These are phyloP conservation scores for Prunus dulcis DNA, from an alignment of 306 rosid genomes.

Conservation along the genomic window DNA sequence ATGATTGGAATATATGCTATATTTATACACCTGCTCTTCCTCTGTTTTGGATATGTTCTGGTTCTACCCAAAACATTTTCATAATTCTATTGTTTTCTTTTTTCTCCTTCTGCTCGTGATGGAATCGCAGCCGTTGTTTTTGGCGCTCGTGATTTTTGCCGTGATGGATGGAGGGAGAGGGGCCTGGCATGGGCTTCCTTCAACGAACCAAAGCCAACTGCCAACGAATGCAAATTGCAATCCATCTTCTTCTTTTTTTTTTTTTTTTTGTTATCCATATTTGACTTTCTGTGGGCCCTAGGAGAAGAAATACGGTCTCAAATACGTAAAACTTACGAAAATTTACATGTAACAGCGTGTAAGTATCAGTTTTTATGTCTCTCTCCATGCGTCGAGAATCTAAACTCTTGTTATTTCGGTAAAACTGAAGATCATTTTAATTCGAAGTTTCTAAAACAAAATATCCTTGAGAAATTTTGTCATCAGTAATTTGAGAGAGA, in stretches of 20 bases:
- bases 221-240: not conserved
- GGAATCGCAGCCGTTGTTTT: conserved; percentile 33
- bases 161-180: not conserved
- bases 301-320: not conserved
- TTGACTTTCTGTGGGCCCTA: not conserved
- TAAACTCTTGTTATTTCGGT: too few relatives aligned
- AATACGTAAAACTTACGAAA: not conserved
- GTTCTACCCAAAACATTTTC: conserved; percentile 6
- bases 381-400: not conserved
- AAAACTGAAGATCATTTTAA: too few relatives aligned
- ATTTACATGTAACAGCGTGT: not conserved
- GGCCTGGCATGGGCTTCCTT: not conserved
- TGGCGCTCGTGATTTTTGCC: conserved; percentile 47
- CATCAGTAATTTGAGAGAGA: too few relatives aligned
- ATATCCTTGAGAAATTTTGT: too few relatives aligned
- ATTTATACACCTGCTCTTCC: conserved; percentile 46
- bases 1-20: conserved; percentile 47
- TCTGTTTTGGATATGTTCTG: not conserved
- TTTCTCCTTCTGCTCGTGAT: not conserved
- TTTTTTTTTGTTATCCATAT: not conserved
- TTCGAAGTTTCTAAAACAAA: too few relatives aligned
- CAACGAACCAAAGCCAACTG: not conserved
- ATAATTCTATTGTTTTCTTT: not conserved
- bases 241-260: not conserved
- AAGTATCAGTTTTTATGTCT: not conserved